A percentile compares a stretch with the other conserved stretches of the same genome.
Conservation (phyloP, 208 protist species). For the Trypanosoma boissoni region DNA sequence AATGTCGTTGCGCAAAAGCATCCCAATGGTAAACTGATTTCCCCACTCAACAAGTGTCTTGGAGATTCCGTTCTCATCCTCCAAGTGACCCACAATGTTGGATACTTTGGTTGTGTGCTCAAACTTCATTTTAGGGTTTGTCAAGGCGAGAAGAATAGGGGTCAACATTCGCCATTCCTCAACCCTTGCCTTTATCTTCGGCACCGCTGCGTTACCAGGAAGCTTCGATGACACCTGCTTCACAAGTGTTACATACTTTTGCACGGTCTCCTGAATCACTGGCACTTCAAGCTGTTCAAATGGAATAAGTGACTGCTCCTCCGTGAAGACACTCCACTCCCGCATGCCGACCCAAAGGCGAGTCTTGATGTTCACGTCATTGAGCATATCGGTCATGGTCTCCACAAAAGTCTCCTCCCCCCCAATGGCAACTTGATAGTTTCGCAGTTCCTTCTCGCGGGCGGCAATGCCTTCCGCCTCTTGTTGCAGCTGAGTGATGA, state of each 20-base stretch:
- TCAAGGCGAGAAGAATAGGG: slow-evolving; percentile 91
- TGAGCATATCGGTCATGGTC: slow-evolving; percentile 89
- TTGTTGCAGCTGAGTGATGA: slow-evolving; percentile 74
- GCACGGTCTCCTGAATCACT: slow-evolving; percentile 71
- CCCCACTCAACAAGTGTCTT: slow-evolving; percentile 75
- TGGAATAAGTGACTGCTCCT: slow-evolving; percentile 47
- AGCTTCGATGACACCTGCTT: slow-evolving; percentile 91
- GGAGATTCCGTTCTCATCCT: slow-evolving; percentile 50
- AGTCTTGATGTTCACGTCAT: slow-evolving; percentile 90
- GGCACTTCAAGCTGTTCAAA: slow-evolving; percentile 80
- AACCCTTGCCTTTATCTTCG: slow-evolving; percentile 78
- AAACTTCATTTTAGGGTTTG: slow-evolving; percentile 91
- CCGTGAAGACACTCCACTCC: slow-evolving; percentile 82
- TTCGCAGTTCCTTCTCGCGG: slow-evolving; percentile 83
- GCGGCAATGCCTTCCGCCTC: slow-evolving; percentile 80
- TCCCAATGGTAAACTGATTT: slow-evolving; percentile 82
- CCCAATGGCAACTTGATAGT: slow-evolving; percentile 88
- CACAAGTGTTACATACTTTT: slow-evolving; percentile 83
- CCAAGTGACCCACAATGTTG: slow-evolving; percentile 62
- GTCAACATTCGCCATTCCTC: slow-evolving; percentile 93
- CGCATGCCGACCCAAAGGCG: slow-evolving; percentile 81
- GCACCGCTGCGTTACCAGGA: slow-evolving; percentile 76
- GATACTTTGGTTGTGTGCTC: slow-evolving; percentile 82
- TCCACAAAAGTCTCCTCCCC: slow-evolving; percentile 89
- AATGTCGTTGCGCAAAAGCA: slow-evolving; percentile 88